Evolutionary conservation across 257 asterid species (phyloP), one percentile per base, ranked within the genome.

Genomic region (Ehretia macrophylla): DNA sequence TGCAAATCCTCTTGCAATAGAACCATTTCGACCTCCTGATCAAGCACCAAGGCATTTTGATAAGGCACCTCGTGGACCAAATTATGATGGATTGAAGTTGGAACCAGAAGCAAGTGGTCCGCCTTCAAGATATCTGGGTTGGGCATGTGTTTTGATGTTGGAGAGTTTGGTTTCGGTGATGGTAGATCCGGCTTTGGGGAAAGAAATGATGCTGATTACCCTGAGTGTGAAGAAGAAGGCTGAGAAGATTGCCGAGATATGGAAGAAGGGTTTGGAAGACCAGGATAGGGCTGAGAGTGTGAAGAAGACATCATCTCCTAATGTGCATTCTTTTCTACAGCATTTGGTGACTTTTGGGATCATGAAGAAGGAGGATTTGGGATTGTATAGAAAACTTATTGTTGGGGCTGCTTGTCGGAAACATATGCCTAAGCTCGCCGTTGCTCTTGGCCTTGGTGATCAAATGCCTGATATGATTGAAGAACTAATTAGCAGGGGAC

Each of bases 331-430:
- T 48, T 93, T 93, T 60, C 66, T 93, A 82, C 99, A 93, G 76
- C 99, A 93, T 81, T 76, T 93, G 94, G 97, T 89, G 44, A 93
- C 99, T 39, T 93, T 93, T 63, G 99, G 95, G 8, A 84, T 86
- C 62, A 94, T 93, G 21, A 87, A 90, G 85, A 62, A 70, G 58
- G 87, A 75, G 65, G 97, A 93, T 81, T 77, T 89, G 53, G 93
- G 81, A 67, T 83, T 93, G 88, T 93, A 93, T 48, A 85, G 95
- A 78, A 85, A 93, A 79, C 99, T 93, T 37, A 97, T 93, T 50
- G 97, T 93, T 66, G 99, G 90, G 37, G 89, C 96, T 21, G 99
- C 99, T 49, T 93, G 99, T 97, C 72, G 99, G 86, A 93, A 86
- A 72, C 97, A 50, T n/a, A n/a, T n/a, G n/a, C n/a, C n/a, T n/a